Percentiles rank a stretch among this genome's conserved stretches.
phyloP scores from a whole-genome alignment of 1,139 yeast genomes.

The Arxiozyma heterogenica region DNA sequence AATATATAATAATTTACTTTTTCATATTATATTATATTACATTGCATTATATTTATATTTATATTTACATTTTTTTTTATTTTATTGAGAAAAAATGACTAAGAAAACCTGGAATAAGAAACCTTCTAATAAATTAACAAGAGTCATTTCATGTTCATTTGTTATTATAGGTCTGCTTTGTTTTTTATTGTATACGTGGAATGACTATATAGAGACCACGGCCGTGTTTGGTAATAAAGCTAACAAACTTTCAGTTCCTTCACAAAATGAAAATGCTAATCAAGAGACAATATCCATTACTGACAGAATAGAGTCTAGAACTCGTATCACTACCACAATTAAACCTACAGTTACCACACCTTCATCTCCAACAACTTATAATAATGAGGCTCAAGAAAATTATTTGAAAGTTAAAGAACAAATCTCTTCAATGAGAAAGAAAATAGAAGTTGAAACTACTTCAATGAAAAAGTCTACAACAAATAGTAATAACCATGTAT shows the following conservation, averaged over 20 bases:
- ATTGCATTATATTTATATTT: not conserved
- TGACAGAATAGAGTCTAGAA: not conserved
- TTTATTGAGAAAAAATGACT: not conserved
- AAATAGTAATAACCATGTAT: not conserved
- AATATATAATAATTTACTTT: no score
- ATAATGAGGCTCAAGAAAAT: slow-evolving; percentile 8
- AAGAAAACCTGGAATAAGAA: not conserved
- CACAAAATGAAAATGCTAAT: not conserved
- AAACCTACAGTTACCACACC: not conserved
- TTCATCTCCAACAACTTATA: not conserved
- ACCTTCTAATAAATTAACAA: slow-evolving; percentile 1
- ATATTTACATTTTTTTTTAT: no score
- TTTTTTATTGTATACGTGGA: slow-evolving; percentile 9
- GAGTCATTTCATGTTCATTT: slow-evolving; percentile 7
- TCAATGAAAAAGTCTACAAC: not conserved
- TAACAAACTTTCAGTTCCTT: not conserved
- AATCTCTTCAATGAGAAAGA: slow-evolving; percentile 12
- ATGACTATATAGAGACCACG: slow-evolving; percentile 7
- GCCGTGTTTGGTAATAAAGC: not conserved
- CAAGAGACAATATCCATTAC: not conserved
- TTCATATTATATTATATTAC: not conserved
- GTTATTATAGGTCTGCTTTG: slow-evolving; percentile 5
- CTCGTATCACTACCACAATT: not conserved
- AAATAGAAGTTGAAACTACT: slow-evolving; percentile 5
- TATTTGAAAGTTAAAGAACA: slow-evolving; percentile 12